Percentiles rank a stretch among this genome's conserved stretches.
Evolutionary conservation across 176 grass and related monocot species (phyloP).

Genomic region (Paspalum vaginatum): DNA sequence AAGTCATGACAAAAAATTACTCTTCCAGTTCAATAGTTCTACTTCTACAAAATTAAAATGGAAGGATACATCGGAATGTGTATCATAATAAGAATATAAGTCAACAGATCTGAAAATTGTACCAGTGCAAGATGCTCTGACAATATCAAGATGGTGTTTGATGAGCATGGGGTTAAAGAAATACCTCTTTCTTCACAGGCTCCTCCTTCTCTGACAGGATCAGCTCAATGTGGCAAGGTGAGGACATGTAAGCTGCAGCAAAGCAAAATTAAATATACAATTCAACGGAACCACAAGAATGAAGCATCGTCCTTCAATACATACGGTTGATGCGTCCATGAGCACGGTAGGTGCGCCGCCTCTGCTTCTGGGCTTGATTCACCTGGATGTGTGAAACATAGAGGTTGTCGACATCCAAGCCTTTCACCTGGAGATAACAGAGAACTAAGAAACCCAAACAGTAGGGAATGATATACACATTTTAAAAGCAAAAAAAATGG

Average conservation of each 20-base stretch:
- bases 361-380: constrained; percentile 80
- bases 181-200: constrained; percentile 76
- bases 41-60: neutral
- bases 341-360: constrained; percentile 65
- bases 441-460: neutral
- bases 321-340: constrained; percentile 68
- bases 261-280: constrained; percentile 10
- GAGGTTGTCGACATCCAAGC: constrained; percentile 68
- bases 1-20: neutral
- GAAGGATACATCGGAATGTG: neutral
- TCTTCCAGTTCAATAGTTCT: neutral
- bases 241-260: constrained; percentile 79
- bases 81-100: neutral
- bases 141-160: neutral
- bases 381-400: constrained; percentile 73
- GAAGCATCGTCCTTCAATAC: constrained; percentile 12
- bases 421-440: constrained; percentile 54
- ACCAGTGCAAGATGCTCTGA: neutral
- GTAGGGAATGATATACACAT: neutral
- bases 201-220: constrained; percentile 92
- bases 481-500: neutral
- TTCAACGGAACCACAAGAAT: neutral
- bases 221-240: constrained; percentile 80
- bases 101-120: neutral
- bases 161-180: neutral